Evolutionary conservation across 2,329 filamentous ascomycete genomes (phyloP).

Genomic region (Fusarium annulatum): DNA sequence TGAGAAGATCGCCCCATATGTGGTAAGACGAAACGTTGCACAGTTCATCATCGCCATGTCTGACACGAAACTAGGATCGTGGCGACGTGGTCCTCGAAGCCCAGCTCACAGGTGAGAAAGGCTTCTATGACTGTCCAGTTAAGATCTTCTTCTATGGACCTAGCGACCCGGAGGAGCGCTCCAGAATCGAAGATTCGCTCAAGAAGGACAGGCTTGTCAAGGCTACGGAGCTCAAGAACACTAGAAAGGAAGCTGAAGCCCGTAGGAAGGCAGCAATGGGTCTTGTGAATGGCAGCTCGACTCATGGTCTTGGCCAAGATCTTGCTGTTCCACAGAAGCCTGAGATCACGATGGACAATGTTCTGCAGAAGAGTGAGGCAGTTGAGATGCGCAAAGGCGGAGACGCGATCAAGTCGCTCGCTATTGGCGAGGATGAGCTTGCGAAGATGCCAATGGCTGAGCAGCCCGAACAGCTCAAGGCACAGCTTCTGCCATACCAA

Average conservation of each 20-base stretch:
- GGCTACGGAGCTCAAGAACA: slow-evolving; percentile 65
- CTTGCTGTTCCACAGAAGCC: slow-evolving; percentile 44
- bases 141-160: slow-evolving; percentile 76
- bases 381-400: slow-evolving; percentile 74
- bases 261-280: slow-evolving; percentile 57
- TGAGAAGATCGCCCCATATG: slow-evolving; percentile 77
- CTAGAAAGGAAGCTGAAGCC: slow-evolving; percentile 63
- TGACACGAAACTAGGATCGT: slow-evolving; percentile 59
- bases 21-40: slow-evolving; percentile 59
- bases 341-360: slow-evolving; percentile 67
- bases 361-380: slow-evolving; percentile 73
- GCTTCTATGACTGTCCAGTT: slow-evolving; percentile 77
- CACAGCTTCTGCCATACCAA: slow-evolving; percentile 82
- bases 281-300: slow-evolving; percentile 53
- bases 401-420: slow-evolving; percentile 75
- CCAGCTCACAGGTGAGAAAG: slow-evolving; percentile 73
- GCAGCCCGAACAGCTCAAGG: slow-evolving; percentile 73
- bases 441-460: slow-evolving; percentile 76
- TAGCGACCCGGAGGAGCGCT: slow-evolving; percentile 62
- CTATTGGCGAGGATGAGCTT: slow-evolving; percentile 76
- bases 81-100: slow-evolving; percentile 74
- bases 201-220: slow-evolving; percentile 73
- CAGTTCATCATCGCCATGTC: slow-evolving; percentile 1
- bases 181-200: slow-evolving; percentile 69
- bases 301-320: slow-evolving; percentile 49